phyloP scores from a whole-genome alignment of 257 asterid genomes.

The Solanum corneliomulleri region DNA sequence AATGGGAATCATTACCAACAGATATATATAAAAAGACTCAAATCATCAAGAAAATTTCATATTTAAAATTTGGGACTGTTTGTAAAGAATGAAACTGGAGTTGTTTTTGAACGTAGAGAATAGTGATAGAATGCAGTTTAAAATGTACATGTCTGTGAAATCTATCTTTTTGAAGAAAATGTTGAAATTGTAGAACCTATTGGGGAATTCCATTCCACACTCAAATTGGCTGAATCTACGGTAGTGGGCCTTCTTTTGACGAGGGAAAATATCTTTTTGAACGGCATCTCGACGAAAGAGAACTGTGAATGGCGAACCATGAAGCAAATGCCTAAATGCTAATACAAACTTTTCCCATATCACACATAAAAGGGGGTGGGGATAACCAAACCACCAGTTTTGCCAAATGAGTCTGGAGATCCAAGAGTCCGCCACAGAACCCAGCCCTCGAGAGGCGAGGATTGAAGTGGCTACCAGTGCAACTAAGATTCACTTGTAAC shows the following conservation, averaged over 20 bases:
- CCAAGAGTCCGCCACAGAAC: background rate
- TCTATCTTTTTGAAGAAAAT: background rate
- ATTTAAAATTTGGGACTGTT: background rate
- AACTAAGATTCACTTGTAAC: background rate
- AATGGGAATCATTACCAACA: no score
- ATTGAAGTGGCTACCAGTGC: background rate
- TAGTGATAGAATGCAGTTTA: background rate
- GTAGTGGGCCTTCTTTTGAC: background rate
- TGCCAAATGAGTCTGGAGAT: background rate
- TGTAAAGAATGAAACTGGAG: background rate
- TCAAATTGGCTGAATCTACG: background rate
- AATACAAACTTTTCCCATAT: background rate
- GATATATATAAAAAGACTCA: no score
- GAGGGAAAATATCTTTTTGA: background rate
- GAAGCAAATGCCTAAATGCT: background rate
- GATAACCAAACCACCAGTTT: background rate
- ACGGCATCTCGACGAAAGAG: background rate
- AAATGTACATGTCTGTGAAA: background rate
- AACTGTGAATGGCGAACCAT: background rate
- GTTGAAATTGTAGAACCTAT: background rate
- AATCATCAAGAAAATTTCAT: no score
- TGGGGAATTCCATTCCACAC: background rate
- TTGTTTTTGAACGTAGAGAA: background rate
- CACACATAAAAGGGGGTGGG: background rate
- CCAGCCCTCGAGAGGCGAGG: background rate